phyloP scores from a whole-genome alignment of 2,329 filamentous ascomycete species.

The Alternaria dauci region DNA sequence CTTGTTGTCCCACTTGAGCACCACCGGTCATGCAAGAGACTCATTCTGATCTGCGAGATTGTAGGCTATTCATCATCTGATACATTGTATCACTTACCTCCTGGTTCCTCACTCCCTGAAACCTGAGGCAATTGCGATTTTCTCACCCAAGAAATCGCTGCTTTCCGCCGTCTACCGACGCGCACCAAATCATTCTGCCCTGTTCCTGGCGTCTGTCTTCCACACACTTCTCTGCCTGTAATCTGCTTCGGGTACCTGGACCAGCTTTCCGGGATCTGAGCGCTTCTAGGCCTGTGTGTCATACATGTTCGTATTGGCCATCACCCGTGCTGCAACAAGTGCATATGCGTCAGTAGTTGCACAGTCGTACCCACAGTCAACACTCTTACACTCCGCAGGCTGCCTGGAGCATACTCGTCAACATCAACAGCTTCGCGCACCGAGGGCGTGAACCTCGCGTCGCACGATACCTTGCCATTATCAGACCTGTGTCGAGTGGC shows the following conservation, averaged over 20 bases:
- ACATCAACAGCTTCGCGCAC: not conserved
- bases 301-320: conserved; percentile 28
- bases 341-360: conserved; percentile 24
- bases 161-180: conserved; percentile 30
- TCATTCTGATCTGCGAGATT: conserved; percentile 35
- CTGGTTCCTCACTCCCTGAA: conserved; percentile 29
- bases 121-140: conserved; percentile 22
- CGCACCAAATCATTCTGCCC: conserved; percentile 24
- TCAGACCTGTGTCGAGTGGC: conserved; percentile 46
- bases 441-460: conserved; percentile 3
- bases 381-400: conserved; percentile 7
- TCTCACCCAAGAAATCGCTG: conserved; percentile 39
- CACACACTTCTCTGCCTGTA: conserved; percentile 13
- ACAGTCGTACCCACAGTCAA: conserved; percentile 10
- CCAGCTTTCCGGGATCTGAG: conserved; percentile 9
- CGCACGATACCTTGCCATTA: conserved; percentile 7
- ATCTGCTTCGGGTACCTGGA: conserved; percentile 23
- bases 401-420: conserved; percentile 9
- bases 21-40: conserved; percentile 39
- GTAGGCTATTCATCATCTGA: conserved; percentile 39
- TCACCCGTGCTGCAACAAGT: conserved; percentile 16
- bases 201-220: conserved; percentile 27
- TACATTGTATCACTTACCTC: conserved; percentile 19
- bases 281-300: conserved; percentile 14
- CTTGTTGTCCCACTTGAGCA: conserved; percentile 33